Evolutionary conservation across 2,329 filamentous ascomycete genomes (phyloP).

Genomic region (Dryadomyces quercivorus): DNA sequence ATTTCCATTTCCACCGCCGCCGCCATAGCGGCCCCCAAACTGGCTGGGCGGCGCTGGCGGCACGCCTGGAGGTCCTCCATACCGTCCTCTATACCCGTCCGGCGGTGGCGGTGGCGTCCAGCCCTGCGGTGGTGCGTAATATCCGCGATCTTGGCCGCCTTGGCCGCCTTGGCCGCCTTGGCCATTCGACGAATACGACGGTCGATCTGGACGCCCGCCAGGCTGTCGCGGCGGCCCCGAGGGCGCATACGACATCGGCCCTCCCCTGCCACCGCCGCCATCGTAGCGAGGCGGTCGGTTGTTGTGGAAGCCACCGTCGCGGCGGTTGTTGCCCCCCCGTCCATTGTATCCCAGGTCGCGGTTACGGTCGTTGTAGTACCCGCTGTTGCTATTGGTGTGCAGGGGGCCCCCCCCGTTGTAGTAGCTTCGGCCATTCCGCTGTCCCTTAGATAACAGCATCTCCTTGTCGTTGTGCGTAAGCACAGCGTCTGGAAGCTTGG

Average conservation of each 20-base stretch:
- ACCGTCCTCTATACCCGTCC: conserved; percentile 27
- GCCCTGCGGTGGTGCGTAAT: conserved; percentile 11
- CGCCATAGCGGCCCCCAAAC: conserved; percentile 3
- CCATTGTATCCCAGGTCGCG: background rate
- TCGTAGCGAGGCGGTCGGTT: background rate
- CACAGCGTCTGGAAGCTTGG: conserved; percentile 57
- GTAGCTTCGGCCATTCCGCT: conserved; percentile 54
- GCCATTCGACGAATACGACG: conserved; percentile 8
- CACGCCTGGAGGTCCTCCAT: conserved; percentile 15
- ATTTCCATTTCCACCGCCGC: conserved; percentile 5
- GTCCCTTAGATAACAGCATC: conserved; percentile 52
- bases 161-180: conserved; percentile 6
- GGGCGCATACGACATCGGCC: conserved; percentile 40
- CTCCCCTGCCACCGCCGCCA: conserved; percentile 1
- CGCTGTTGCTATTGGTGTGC: conserved; percentile 21
- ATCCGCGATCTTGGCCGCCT: conserved; percentile 11
- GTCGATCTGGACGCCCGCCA: conserved; percentile 6
- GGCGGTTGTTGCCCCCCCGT: conserved; percentile 21
- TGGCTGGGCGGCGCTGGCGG: conserved; percentile 30
- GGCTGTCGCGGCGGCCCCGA: conserved; percentile 12
- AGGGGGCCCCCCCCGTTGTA: conserved; percentile 48
- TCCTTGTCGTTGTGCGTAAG: conserved; percentile 69
- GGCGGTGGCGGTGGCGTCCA: conserved; percentile 35
- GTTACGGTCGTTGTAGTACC: background rate
- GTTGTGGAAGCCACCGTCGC: conserved; percentile 7